Evolutionary conservation across 768 basidiomycete genomes (phyloP), one percentile per base, ranked within the genome.

Genomic region (Termitomyces sp.): DNA sequence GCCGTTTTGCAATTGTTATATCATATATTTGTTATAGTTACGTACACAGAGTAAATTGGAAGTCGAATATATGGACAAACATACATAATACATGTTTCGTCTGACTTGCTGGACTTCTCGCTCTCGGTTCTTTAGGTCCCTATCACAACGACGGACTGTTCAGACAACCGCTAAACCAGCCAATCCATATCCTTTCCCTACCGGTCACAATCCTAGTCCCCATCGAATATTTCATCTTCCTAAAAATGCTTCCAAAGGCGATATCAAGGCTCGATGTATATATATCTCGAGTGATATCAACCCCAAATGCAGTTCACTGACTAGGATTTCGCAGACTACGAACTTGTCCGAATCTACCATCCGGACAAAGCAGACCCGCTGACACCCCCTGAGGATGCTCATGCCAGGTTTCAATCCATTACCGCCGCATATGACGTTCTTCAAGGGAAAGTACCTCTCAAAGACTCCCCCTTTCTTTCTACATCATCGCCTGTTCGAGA

Each of bases 341-440:
- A 90, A 61, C 87, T 92, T 46, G 90, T 91, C 33, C 78, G 85
- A 41, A 77, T 89, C 57, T 89, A 91, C 69, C 89, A 92, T 68
- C 89, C 89, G 3, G 89, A 92, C 68, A 86, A 86, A 42, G 73
- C 76, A 24, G 70, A 70, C 56, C 54, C 66, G 12, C 65, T 69
- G 13, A 42, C 78, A 13, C 70, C 84, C 7, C 64, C 80, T 0
- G 80, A 81, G 16, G 67, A 77, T 3, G 81, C 82, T 4, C 86
- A 88, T 64, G 75, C 79, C 6, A 85, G 82, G 12, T 91, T 91
- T 63, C 85, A 85, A 63, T 75, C 85, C 3, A 88, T 92, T 61
- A 78, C 81, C 28, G 69, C 78, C 16, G 88, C 89, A 13, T 92
- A 92, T 62, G 86, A 87, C 56, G 64, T 73, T 18, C 77, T 92